Conservation (phyloP, 2,329 filamentous ascomycete species). For the Sarocladiaceae sp. region DNA sequence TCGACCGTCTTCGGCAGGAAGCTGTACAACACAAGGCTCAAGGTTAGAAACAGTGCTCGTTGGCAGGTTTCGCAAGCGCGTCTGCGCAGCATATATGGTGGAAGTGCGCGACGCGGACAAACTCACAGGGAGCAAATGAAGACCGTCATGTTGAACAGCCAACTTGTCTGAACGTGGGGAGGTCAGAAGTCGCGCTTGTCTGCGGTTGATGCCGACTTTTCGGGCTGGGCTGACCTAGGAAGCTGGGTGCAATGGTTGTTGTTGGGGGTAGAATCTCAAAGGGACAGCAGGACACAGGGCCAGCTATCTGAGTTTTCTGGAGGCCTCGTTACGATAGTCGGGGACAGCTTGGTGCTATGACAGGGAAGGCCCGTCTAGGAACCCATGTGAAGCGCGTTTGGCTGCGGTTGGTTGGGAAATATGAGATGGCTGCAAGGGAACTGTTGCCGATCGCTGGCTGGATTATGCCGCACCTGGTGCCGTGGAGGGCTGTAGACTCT, state of each 20-base stretch:
- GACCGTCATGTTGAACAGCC: slow-evolving; percentile 30
- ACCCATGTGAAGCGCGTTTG: slow-evolving; percentile 17
- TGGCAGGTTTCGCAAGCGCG: not conserved
- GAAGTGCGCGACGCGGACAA: not conserved
- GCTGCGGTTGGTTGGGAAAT: slow-evolving; percentile 3
- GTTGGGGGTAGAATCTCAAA: too few relatives aligned
- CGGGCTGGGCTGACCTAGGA: too few relatives aligned
- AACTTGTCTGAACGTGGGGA: not conserved
- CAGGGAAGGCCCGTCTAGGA: slow-evolving; percentile 17
- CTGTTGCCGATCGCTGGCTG: slow-evolving; percentile 3
- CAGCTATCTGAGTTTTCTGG: too few relatives aligned
- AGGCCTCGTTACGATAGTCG: too few relatives aligned
- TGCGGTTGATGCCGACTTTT: too few relatives aligned
- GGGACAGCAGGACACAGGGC: too few relatives aligned
- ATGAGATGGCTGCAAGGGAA: not conserved
- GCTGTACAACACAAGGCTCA: slow-evolving; percentile 36
- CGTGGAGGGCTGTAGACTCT: slow-evolving; percentile 1
- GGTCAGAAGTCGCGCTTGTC: too few relatives aligned
- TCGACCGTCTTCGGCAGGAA: slow-evolving; percentile 90
- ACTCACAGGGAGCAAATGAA: slow-evolving; percentile 35
- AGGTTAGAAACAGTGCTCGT: not conserved
- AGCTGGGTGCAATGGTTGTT: too few relatives aligned
- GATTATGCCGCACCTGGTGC: too few relatives aligned
- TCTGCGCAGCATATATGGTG: not conserved
- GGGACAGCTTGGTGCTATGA: not conserved